Evolutionary conservation across 2,329 filamentous ascomycete species (phyloP).

Genomic region (Fusarium mangiferae): DNA sequence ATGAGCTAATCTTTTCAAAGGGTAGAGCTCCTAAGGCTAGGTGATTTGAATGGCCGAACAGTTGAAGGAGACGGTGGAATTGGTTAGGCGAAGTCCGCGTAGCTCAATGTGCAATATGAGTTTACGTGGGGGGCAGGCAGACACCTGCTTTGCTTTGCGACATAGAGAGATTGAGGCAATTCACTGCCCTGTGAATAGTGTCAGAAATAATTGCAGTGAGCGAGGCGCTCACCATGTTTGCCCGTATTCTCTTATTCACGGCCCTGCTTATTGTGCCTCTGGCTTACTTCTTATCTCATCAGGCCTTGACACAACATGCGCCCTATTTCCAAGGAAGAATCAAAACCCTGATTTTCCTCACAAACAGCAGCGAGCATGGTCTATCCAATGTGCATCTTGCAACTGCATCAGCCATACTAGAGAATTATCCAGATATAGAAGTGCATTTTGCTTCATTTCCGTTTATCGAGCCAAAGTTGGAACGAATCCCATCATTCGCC

Average conservation of each 20-base stretch:
- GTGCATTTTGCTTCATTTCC: slow-evolving; percentile 51
- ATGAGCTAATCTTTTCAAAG: not conserved
- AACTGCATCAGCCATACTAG: slow-evolving; percentile 48
- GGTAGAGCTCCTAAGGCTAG: accelerated
- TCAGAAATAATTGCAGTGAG: not conserved
- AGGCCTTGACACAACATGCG: not conserved
- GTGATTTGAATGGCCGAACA: not conserved
- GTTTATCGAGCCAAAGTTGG: not conserved
- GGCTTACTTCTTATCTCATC: not conserved
- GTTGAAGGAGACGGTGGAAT: not conserved
- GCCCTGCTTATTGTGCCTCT: not conserved
- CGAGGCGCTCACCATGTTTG: not conserved
- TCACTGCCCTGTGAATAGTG: not conserved
- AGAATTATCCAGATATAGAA: slow-evolving; percentile 46
- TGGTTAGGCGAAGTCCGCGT: not conserved
- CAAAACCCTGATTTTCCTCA: not conserved
- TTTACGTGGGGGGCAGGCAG: not conserved
- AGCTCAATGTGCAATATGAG: accelerated
- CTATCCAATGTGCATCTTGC: slow-evolving; percentile 53
- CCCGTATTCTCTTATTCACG: not conserved
- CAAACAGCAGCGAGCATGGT: slow-evolving; percentile 41
- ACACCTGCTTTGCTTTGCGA: not conserved
- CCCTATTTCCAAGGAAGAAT: not conserved
- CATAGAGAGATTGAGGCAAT: not conserved
- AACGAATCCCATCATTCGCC: not conserved